These are phyloP conservation scores for Scutellaria baicalensis DNA, from an alignment of 257 asterid genomes.

Conservation along the genomic window DNA sequence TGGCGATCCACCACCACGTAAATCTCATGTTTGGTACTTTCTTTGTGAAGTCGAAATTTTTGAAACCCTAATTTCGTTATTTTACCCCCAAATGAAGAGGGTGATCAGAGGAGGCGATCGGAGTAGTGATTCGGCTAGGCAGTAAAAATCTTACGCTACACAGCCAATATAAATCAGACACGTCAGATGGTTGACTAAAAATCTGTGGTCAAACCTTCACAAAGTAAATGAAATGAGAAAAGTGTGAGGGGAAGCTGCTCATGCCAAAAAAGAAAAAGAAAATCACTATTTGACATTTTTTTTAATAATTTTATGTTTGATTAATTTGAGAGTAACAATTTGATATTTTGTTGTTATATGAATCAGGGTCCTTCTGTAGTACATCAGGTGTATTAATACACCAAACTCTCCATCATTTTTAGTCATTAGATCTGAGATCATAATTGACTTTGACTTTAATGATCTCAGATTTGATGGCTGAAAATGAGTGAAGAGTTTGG, in stretches of 20 bases:
- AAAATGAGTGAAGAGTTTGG: too few relatives aligned
- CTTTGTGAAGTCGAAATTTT: conserved; percentile 8
- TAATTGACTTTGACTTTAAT: too few relatives aligned
- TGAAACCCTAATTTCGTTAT: conserved; percentile 26
- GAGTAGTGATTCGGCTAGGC: neutral
- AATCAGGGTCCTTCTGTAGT: too few relatives aligned
- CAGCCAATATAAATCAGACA: conserved; percentile 20
- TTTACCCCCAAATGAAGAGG: conserved; percentile 23
- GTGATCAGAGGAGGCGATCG: conserved; percentile 7
- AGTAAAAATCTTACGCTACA: neutral
- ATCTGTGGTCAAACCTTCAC: neutral
- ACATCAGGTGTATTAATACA: too few relatives aligned
- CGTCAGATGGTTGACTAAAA: conserved; percentile 9
- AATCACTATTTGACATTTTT: too few relatives aligned
- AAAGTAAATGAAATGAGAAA: too few relatives aligned
- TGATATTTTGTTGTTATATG: too few relatives aligned
- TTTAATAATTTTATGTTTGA: too few relatives aligned
- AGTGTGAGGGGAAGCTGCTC: neutral
- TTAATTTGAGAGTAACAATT: too few relatives aligned
- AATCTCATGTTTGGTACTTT: conserved; percentile 24
- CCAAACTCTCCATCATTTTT: too few relatives aligned
- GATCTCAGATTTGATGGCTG: too few relatives aligned
- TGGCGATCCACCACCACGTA: conserved; percentile 18
- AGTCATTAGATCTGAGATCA: too few relatives aligned
- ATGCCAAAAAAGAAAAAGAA: neutral